Evolutionary conservation across 2,329 filamentous ascomycete species (phyloP), one percentile per base, ranked within the genome.

Genomic region (Aureobasidium zeae): DNA sequence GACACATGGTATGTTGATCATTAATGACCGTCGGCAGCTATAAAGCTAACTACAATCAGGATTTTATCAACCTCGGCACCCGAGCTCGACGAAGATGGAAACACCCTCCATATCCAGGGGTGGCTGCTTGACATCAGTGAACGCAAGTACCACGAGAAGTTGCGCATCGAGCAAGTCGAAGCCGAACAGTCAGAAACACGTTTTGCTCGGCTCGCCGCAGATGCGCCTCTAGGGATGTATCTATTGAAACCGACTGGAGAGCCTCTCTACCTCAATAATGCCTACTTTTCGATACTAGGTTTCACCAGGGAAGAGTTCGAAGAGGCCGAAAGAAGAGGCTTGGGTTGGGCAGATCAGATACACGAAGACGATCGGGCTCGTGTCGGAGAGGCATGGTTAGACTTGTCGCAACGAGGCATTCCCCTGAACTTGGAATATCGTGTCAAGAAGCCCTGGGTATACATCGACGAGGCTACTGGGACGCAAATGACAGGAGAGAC

Each of bases 181-280:
- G 24, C 16, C 2, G 58, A 60, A 46, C 48, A 57, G 12, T 59
- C 55, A 5, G 64, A 66, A 28, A 54, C 60, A 2, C 55, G 59
- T 17, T 67, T 68, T 30, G 55, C 60, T 12, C 53, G 61, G 4
- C 61, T 68, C 48, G 63, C 64, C 3, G 58, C 61, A 29, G 53
- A 59, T 5, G 54, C 61, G 3, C 63, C 64, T 5, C 54, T 66
- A 5, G 65, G 59, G 2, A 68, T 69, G 46, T 67, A 53, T 36
- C 29, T 55, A 19, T 53, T 62, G 21, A 55, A 59, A 16, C 44
- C 54, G 5, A 38, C 51, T 13, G 64, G 65, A 4, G 49, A 50
- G 9, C 60, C 61, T 8, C 53, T 61, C 0, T 65, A 67, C 46
- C 55, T 62, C 11, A 68, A 68, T 31, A 56, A 66, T 31, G 54